Evolutionary conservation across 1,284 basidiomycete genomes (phyloP), one percentile per base, ranked within the genome.

Genomic region (Sphaerobolus stellatus): DNA sequence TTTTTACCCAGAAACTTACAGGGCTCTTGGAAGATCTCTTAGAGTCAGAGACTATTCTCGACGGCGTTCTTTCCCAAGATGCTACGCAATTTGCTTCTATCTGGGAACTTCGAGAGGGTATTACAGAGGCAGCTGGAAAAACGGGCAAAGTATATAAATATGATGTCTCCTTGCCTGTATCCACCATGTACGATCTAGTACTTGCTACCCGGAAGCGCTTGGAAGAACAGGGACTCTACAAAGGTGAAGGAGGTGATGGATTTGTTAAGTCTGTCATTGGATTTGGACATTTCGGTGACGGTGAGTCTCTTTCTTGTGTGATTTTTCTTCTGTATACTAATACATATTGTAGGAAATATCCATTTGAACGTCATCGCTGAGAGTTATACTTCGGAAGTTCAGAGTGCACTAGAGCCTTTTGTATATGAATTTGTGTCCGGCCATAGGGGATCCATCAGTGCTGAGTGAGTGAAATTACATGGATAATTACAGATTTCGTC

Each of bases 81-180:
- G 88, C 92, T 20, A 84, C 88, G 1, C 97, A 99, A 68, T 91
- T 98, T 62, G 81, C 87, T 1, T 88, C 88, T 0, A 74, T 99
- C 2, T 99, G 97, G 97, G 84, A 88, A 1, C 78, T 99, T 16
- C 88, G 97, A n/a, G 97, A 99, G 73, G 86, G 89, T 36, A 82
- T 99, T 22, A 88, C 97, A 2, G 97, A 99, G 71, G 91, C 95
- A 1, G 84, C 92, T 2, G 92, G 91, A 25, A 98, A 98, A 70
- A 88, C 93, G 67, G 97, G 97, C 44, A 93, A 93, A 62, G 88
- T 90, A 5, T 99, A 97, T 79, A 99, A 99, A 76, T 99, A 99
- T 71, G 97, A 99, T 66, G 82, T 99, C 38, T 95, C 92, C 18
- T 84, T 99, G 30, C 96, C 96, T 2, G 79, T 97, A 4, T 78